Base-by-base conservation (phyloP, 352 stramenopile genomes). In the Globisporangium middletonii region DNA sequence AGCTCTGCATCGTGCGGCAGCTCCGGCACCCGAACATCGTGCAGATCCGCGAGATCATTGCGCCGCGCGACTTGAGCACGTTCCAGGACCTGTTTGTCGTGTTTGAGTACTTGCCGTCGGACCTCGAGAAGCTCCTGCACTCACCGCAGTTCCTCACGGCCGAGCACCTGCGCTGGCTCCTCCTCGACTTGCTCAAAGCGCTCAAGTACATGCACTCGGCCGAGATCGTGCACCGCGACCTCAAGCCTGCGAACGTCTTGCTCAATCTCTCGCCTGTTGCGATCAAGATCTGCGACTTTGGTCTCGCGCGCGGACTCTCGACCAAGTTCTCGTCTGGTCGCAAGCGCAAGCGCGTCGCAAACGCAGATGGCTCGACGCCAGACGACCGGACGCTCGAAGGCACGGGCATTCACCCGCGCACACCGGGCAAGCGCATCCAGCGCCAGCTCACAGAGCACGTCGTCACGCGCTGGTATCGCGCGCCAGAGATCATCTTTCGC, bases 391-490 rank as follows among this genome's bases (percentile, higher is more conserved):
- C 73, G 26, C 41, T 89, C 26, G 75, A 89, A 56, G 76, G 78
- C 12, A 73, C 78, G 15, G 59, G 80, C 12, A 74, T 92, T 7
- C 82, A 92, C 59, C 82, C 82, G 18, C 79, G 82, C 27, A 92
- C 82, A 1, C 82, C 82, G 15, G 74, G 73, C 8, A 87, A 88
- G 50, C 79, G 81, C 7, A 92, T 94, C 42, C 77, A 96, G 58
- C 88, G 91, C 9, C 89, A 97, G 64, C 77, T 98, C 28, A 98
- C 94, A 35, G 91, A 98, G 60, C 94, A 98, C 59, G 94, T 98
- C 3, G 92, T 98, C 4, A 98, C 93, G 12, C 79, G 94, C 11
- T 98, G 93, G 93, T 98, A 98, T 62, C 85, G 94, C n/a, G 88
- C 91, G 1, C 93, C 93, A 3, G 93, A 98, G 64, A 94, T 98